Evolutionary conservation across 495 filamentous ascomycete genomes (phyloP).

Genomic region (Podospora appendiculata): DNA sequence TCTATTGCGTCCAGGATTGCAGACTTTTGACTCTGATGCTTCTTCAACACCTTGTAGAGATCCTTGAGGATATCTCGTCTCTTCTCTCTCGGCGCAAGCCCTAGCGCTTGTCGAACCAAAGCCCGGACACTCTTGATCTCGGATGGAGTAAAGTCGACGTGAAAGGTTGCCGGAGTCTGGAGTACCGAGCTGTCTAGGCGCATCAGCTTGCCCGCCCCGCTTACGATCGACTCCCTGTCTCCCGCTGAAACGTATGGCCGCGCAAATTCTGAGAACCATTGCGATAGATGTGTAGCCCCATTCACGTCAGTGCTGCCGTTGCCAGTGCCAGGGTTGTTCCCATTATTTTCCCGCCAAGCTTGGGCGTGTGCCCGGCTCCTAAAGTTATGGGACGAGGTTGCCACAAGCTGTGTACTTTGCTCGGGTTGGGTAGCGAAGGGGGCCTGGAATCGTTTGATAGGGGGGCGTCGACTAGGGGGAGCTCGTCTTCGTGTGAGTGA

Average conservation of each 20-base stretch:
- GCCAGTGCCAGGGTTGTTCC: background rate
- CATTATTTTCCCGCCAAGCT: slow-evolving; percentile 3
- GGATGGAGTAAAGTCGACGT: slow-evolving; percentile 41
- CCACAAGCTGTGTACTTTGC: slow-evolving; percentile 4
- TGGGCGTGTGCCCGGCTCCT: slow-evolving; percentile 6
- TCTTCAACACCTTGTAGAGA: slow-evolving; percentile 12
- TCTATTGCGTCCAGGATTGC: slow-evolving; percentile 1
- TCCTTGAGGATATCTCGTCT: slow-evolving; percentile 12
- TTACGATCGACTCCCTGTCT: slow-evolving; percentile 14
- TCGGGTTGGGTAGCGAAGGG: background rate
- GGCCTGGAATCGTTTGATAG: background rate
- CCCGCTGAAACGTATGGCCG: slow-evolving; percentile 26
- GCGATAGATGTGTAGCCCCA: background rate
- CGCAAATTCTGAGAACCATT: slow-evolving; percentile 4
- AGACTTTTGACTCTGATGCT: background rate
- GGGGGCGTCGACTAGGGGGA: background rate
- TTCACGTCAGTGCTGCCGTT: too few species aligned
- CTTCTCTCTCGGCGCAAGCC: background rate
- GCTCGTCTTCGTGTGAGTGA: too few species aligned
- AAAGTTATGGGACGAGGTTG: slow-evolving; percentile 9
- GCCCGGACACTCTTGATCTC: slow-evolving; percentile 36
- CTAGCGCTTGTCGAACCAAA: background rate
- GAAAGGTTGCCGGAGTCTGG: slow-evolving; percentile 7
- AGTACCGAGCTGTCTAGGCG: background rate
- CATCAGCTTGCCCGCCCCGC: slow-evolving; percentile 7